Base-by-base conservation (phyloP, 345 rosid genomes). In the Ricinus communis region DNA sequence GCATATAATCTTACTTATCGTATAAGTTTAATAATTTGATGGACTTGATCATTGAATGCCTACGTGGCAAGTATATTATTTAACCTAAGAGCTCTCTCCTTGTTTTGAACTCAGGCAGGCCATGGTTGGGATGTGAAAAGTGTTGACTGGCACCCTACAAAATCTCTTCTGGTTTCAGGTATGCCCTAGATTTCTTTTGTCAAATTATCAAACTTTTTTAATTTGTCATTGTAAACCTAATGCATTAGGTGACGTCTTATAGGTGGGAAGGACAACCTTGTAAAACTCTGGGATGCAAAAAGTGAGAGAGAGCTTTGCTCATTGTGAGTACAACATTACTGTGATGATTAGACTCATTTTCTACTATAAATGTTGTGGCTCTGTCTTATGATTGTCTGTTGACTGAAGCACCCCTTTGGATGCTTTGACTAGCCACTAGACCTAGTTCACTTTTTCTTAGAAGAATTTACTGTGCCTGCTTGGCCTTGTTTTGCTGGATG, bases 91-190 rank as follows among this genome's bases (percentile, higher is more conserved):
- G 70, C 71, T 83, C 71, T 84, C 2, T 59, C 62, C 40, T 21
- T 59, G 66, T 59, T 81, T 92, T 95, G 83, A 90, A 92, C 91
- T 90, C 97, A 90, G 93, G 93, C 99, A 95, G 99, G 99, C 89
- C 99, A 95, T 84, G 98, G 98, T 78, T 92, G 98, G 97, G 98
- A 95, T 93, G 98, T 95, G 81, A 95, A 95, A 87, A 78, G 96
- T 79, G 98, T 95, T 77, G 97, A 92, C 76, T 95, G 99, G 99
- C 99, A 95, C 84, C 98, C 99, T 61, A 89, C 94, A 71, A 92
- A 92, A 80, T 92, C 98, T 68, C 85, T 95, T 68, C 74, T 92
- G 57, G 98, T 89, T 80, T 95, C 99, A 76, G 99, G 99, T 92
- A 74, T 56, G 65, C 67, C 47, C 28, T 46, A 52, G n/a, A 51